phyloP scores from a whole-genome alignment of 768 basidiomycete species.

The Leccinum boreale region DNA sequence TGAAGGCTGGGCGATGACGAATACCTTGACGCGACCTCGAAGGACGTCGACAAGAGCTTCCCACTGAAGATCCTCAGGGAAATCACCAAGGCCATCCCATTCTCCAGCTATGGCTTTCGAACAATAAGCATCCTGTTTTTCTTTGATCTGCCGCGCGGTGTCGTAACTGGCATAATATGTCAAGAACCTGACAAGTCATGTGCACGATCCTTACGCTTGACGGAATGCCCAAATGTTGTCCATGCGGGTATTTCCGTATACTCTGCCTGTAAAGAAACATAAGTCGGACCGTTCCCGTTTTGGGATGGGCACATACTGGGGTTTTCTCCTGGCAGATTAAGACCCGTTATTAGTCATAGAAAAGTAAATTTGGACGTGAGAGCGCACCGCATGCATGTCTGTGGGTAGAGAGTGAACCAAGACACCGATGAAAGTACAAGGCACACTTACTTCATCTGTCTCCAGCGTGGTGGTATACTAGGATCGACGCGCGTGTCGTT shows the following conservation, averaged over 20 bases:
- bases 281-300: neutral
- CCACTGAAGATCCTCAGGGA: conserved; percentile 73
- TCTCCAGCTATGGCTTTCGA: conserved; percentile 38
- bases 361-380: neutral
- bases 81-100: conserved; percentile 42
- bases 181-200: neutral
- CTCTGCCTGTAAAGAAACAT: conserved; percentile 13
- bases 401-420: conserved; percentile 2
- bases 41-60: conserved; percentile 80
- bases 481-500: conserved; percentile 40
- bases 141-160: conserved; percentile 51
- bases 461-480: conserved; percentile 55
- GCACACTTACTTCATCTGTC: conserved; percentile 70
- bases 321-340: conserved; percentile 42
- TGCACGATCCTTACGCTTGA: conserved; percentile 35
- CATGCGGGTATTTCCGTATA: conserved; percentile 41
- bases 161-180: conserved; percentile 38
- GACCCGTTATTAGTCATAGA: neutral
- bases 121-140: conserved; percentile 54
- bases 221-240: conserved; percentile 53
- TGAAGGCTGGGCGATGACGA: neutral
- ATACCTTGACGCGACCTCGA: conserved; percentile 78
- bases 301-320: conserved; percentile 32
- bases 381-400: conserved; percentile 60
- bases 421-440: neutral